phyloP scores from a whole-genome alignment of 345 rosid genomes.

The Excoecaria agallocha region DNA sequence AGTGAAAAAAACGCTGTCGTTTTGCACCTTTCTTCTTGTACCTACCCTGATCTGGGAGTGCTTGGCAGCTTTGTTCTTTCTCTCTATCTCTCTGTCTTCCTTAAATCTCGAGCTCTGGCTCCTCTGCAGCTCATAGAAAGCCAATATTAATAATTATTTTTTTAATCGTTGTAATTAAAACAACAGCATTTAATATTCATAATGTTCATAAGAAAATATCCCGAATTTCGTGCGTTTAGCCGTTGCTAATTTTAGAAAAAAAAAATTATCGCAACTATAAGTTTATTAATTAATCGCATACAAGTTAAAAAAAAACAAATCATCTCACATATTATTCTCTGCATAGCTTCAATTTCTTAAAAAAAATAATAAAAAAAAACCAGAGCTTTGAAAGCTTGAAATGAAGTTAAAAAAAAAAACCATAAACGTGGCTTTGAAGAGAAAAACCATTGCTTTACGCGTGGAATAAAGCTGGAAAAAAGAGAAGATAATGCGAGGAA shows the following conservation, averaged over 20 bases:
- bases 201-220: constrained; percentile 13
- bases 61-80: not conserved
- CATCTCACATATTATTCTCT: not conserved
- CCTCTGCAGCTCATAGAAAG: constrained; percentile 19
- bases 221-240: constrained; percentile 26
- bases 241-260: constrained; percentile 14
- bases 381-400: not conserved
- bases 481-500: constrained; percentile 18
- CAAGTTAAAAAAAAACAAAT: not conserved
- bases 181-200: not conserved
- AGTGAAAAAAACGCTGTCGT: constrained; percentile 18
- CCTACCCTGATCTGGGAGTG: constrained; percentile 30
- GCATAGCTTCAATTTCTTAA: no score
- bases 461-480: constrained; percentile 31
- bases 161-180: not conserved
- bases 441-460: constrained; percentile 32
- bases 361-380: not conserved
- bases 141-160: not conserved
- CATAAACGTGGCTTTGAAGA: constrained; percentile 11
- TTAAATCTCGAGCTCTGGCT: constrained; percentile 28
- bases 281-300: constrained; percentile 2
- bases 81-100: constrained; percentile 1
- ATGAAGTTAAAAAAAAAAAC: not conserved
- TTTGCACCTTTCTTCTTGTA: not conserved
- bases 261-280: constrained; percentile 16